These are phyloP conservation scores for Aspergillus tanneri DNA, from an alignment of 2,329 filamentous ascomycete genomes.

Conservation along the genomic window DNA sequence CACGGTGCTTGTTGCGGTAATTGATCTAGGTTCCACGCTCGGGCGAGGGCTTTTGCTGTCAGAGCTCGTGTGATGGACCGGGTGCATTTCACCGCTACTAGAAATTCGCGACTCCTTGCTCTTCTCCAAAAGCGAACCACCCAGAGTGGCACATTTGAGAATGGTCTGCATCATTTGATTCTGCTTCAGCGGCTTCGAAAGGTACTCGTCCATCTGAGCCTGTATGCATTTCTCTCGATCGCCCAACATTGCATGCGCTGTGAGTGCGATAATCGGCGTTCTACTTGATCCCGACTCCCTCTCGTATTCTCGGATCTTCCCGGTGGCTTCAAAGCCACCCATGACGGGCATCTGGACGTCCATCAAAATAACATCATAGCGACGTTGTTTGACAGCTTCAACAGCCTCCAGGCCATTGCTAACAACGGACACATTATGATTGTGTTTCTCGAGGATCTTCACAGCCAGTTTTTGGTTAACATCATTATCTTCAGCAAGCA, in stretches of 20 bases:
- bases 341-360: conserved; percentile 99
- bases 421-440: conserved; percentile 68
- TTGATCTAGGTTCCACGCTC: conserved; percentile 60
- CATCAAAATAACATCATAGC: conserved; percentile 97
- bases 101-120: conserved; percentile 44
- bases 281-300: conserved; percentile 73
- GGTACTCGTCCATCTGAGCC: conserved; percentile 98
- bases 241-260: conserved; percentile 97
- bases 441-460: conserved; percentile 96
- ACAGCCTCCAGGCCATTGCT: conserved; percentile 93
- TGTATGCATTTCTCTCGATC: conserved; percentile 98
- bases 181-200: conserved; percentile 94
- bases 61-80: conserved; percentile 30
- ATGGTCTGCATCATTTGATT: conserved; percentile 98
- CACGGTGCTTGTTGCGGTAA: conserved; percentile 66
- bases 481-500: conserved; percentile 93
- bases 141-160: conserved; percentile 90
- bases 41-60: conserved; percentile 52
- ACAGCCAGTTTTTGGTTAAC: conserved; percentile 96
- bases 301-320: conserved; percentile 95
- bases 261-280: conserved; percentile 94
- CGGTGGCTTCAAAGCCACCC: conserved; percentile 97
- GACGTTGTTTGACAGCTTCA: conserved; percentile 84
- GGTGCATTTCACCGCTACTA: conserved; percentile 41
- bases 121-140: conserved; percentile 49